Evolutionary conservation across 2,329 filamentous ascomycete species (phyloP), one percentile per base, ranked within the genome.

Genomic region (Cladobotryum protrusum): DNA sequence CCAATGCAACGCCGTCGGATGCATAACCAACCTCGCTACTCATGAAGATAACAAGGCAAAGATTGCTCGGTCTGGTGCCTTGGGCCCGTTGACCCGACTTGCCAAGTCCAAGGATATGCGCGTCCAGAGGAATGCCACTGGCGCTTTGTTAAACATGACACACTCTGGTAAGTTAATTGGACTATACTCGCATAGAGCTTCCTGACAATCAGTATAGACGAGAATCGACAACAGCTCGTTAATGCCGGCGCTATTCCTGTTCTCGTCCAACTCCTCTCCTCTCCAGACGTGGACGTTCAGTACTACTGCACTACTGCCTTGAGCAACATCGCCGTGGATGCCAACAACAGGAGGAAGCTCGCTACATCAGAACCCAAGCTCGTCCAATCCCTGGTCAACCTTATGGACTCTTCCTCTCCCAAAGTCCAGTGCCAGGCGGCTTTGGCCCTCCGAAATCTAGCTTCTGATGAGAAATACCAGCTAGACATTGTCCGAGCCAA

Each of bases 1-100:
- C 20, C 93, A 99, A 71, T 99, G 93, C 76, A 99, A 99, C 69
- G 93, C 93, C 40, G 93, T 99, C 54, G 93, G 93, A 46, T 99
- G 93, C 74, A 99, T 99, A 68, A 99, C 93, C 42, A 99, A 99
- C 66, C 73, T 99, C 50, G 93, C 93, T 48, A 99, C 93, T 3
- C 93, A 99, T 64, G 93, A 99, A 72, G 93, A 97, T 61, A 99
- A 99, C 74, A 99, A 99, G 74, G 91, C 93, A 52, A 96, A 95
- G 73, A 99, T 99, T 67, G 93, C 93, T 59, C 83, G 89, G 54
- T 99, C 93, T 3, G 93, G 93, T 52, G 93, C 93, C 48, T 77
- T 99, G 50, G 89, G 87, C 7, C 93, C 93, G 8, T 74, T 99
- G 59, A 99, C 93, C 42, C 82, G 88, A 56, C 75, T 99, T 51